These are phyloP conservation scores for Neurospora tetrasperma DNA, from an alignment of 495 filamentous ascomycete genomes.

Conservation along the genomic window DNA sequence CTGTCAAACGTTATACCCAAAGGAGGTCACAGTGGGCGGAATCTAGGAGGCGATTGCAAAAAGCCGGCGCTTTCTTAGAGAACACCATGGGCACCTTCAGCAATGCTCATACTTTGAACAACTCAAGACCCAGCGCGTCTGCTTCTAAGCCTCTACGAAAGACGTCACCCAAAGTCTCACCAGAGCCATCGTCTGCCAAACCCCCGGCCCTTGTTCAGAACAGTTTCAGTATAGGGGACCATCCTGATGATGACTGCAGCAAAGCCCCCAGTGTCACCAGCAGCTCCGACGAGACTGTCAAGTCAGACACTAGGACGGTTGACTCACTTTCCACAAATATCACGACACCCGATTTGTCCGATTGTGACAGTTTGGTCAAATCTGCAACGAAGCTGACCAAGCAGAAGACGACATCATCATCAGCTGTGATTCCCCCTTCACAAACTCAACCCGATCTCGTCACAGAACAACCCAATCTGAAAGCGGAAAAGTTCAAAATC, in stretches of 20 bases:
- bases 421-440: not conserved
- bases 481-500: not conserved
- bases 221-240: not conserved
- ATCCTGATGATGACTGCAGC: not conserved
- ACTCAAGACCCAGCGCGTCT: not conserved
- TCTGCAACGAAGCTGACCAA: not conserved
- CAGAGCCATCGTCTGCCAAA: not conserved
- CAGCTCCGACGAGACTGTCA: constrained; percentile 3
- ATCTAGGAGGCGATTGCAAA: not conserved
- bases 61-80: not conserved
- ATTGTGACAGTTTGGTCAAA: not conserved
- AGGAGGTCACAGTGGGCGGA: not conserved
- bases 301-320: not conserved
- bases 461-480: not conserved
- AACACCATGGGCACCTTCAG: not conserved
- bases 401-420: not conserved
- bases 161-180: not conserved
- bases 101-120: not conserved
- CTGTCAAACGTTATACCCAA: not conserved
- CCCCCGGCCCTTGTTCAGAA: not conserved
- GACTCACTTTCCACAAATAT: constrained; percentile 1
- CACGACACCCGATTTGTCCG: not conserved
- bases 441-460: not conserved
- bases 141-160: not conserved
- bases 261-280: not conserved